Percentiles rank a stretch among this genome's conserved stretches.
phyloP scores from a whole-genome alignment of 352 stramenopile species.

The Phytophthora crassamura region DNA sequence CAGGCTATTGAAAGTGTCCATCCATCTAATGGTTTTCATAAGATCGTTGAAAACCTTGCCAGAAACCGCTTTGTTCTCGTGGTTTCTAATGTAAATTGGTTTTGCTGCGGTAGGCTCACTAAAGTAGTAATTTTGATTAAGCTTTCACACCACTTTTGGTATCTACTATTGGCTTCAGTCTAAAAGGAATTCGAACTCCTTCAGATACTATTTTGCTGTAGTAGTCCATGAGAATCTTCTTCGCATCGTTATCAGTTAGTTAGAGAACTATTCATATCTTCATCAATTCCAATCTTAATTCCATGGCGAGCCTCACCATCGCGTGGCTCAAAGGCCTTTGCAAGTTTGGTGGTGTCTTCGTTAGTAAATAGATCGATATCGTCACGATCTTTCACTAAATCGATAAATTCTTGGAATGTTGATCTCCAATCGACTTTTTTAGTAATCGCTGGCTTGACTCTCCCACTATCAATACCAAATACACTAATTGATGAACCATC shows the following conservation, averaged over 20 bases:
- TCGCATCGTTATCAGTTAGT: no score
- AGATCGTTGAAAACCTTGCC: conserved; percentile 21
- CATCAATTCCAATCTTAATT: no score
- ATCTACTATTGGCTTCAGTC: conserved; percentile 27
- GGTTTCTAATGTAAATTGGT: conserved; percentile 29
- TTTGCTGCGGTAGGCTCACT: conserved; percentile 22
- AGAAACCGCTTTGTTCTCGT: conserved; percentile 25
- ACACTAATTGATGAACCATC: no score
- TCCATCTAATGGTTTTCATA: conserved; percentile 28
- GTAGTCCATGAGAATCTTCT: no score
- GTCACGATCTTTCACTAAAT: conserved; percentile 19
- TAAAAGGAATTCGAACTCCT: conserved; percentile 22
- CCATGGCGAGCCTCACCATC: no score
- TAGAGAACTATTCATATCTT: no score
- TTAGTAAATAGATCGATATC: conserved; percentile 10
- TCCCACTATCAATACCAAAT: no score
- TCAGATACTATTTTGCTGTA: no score
- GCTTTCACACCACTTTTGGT: conserved; percentile 18
- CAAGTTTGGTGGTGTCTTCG: conserved; percentile 3
- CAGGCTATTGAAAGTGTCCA: no score
- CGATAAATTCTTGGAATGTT: conserved; percentile 25
- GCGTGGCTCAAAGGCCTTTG: conserved; percentile 20
- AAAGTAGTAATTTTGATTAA: conserved; percentile 30
- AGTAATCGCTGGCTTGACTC: conserved; percentile 18
- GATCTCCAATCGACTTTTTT: conserved; percentile 22